Base-by-base conservation (phyloP, 1,284 basidiomycete species). In the Crucibulum cyathiforme region DNA sequence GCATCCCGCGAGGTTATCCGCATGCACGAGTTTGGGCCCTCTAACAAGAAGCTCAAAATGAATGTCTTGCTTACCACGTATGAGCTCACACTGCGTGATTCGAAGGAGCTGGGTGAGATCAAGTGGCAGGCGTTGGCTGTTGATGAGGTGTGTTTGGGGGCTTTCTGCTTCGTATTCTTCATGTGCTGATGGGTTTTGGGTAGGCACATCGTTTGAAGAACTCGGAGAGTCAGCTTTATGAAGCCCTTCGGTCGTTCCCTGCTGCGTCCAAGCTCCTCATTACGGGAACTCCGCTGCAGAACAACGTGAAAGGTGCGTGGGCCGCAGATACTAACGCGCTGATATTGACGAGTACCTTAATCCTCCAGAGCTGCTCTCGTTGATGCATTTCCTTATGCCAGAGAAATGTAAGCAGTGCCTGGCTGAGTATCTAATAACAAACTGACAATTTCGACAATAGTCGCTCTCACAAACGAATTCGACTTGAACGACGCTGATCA, bases 361-460 rank as follows among this genome's bases (percentile, higher is more conserved):
- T 57, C 55, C 63, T 60, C 9, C 71, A 96, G 98, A 99, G 77
- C 82, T 99, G 24, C 83, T 98, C 45, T 95, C 98, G 13, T 80
- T 99, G 69, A 98, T 99, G 90, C 98, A 99, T 75, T 99, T 99
- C 84, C 82, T 99, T 63, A 97, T 98, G 89, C 98, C 98, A 5
- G 96, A 98, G 70, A 94, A 96, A 80, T 99, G 96, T 92, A 75
- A 80, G 89, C 56, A 41, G 59, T 47, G 37, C 57, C 37, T 55
- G 52, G 51, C 47, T 10, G 7, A n/a, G 13, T 43, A n/a, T 19
- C 8, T 10, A 15, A 37, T 24, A 35, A 9, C 17, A 1, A 34
- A 52, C 24, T 8, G 36, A 45, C 10, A 34, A 17, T n/a, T 8
- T 13, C 62, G 24, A 24, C 24, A 24, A 70, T 54, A 92, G 90